Percentiles rank a stretch among this genome's conserved stretches.
These are phyloP conservation scores for Colletotrichum phormii DNA, from an alignment of 2,329 filamentous ascomycete species.

Conservation along the genomic window DNA sequence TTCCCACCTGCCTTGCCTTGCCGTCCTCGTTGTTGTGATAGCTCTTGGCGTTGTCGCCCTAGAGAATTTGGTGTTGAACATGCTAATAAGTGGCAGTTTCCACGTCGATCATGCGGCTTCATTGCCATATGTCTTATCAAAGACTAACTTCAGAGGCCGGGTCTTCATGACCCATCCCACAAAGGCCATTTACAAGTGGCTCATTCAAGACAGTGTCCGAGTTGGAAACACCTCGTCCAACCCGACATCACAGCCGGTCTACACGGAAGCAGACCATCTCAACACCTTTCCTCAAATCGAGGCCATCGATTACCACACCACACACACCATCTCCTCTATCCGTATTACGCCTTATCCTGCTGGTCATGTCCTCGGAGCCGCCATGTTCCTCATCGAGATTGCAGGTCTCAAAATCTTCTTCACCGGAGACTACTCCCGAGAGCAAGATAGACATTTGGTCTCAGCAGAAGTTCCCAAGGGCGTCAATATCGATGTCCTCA, in stretches of 20 bases:
- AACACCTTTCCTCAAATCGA: conserved; percentile 95
- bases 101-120: conserved; percentile 99
- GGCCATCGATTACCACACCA: conserved; percentile 98
- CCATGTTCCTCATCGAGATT: conserved; percentile 98
- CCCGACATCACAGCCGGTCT: conserved; percentile 79
- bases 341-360: conserved; percentile 97
- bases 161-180: conserved; percentile 99
- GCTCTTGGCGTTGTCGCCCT: not conserved
- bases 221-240: conserved; percentile 80
- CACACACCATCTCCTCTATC: conserved; percentile 95
- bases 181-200: conserved; percentile 99
- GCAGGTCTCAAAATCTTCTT: conserved; percentile 97
- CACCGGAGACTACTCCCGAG: conserved; percentile 96
- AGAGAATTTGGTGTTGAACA: not conserved
- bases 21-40: conserved; percentile 33
- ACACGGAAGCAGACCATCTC: conserved; percentile 94
- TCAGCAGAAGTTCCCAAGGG: conserved; percentile 90
- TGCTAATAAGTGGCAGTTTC: conserved; percentile 72
- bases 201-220: conserved; percentile 95
- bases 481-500: conserved; percentile 94
- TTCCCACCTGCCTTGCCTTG: conserved; percentile 36
- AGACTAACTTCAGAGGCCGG: conserved; percentile 95
- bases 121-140: conserved; percentile 95
- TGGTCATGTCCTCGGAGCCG: conserved; percentile 96
- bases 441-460: conserved; percentile 94